Base-by-base conservation (phyloP, 176 grass and related monocot genomes). In the Cenchrus americanus region DNA sequence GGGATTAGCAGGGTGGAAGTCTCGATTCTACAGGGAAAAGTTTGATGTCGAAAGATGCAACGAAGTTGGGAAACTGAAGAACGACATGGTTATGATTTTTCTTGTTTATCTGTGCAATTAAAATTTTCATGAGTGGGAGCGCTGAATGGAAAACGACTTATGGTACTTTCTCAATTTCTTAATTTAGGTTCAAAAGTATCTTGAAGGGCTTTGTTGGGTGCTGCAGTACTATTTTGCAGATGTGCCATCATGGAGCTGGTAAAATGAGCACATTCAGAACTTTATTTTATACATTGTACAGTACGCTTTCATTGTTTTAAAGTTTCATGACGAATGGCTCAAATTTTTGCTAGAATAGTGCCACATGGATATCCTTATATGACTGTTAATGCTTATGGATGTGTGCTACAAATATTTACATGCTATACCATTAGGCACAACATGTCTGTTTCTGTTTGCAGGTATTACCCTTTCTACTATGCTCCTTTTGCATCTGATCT, bases 201-300 rank as follows among this genome's bases (percentile, higher is more conserved):
- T 88, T 24, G 87, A 94, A 89, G 89, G 92, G 14, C 57, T 94
- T 61, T 88, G 92, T 79, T 94, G 89, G 89, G 70, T 92, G 73
- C 79, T 94, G 11, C 60, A 40, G 7, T 94, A 91, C 76, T 92
- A 94, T 64, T 94, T 89, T 79, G 22, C 79, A 53, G 87, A 86
- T 0, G 40, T 86, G 5, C 84, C 87, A 14, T 95, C 93, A 75
- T 95, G 90, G 90, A 88, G 86, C 74, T 95, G 85, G 93, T 95
- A 90, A 7, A 41, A 49, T n/a, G 4, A 49, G 41, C 32, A n/a
- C 10, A 10, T 43, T 37, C 26, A 43, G 8, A 22, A 48, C 12
- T n/a, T 59, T 77, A 37, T 73, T 87, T 72, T 11, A n/a, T 71
- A 66, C 30, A 14, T 7, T 49, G 13, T 66, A 13, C 23, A 27